These are phyloP conservation scores for Citrullus colocynthis DNA, from an alignment of 306 rosid species.

Conservation along the genomic window DNA sequence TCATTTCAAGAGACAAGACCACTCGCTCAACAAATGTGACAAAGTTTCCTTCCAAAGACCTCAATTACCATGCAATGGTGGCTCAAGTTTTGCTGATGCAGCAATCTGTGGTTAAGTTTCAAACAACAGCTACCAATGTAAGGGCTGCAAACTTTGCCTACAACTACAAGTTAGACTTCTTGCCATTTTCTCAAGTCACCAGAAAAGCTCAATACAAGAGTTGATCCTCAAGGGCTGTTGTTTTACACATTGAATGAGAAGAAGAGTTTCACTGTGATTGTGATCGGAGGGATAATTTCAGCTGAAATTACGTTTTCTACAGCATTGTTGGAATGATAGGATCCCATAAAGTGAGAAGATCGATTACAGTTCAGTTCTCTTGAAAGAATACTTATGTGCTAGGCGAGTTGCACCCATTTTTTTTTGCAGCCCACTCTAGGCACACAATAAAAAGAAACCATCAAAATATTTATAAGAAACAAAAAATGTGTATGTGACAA, in stretches of 20 bases:
- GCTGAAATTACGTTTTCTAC: background rate
- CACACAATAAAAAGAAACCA: too few species aligned
- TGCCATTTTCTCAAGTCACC: background rate
- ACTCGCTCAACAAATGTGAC: background rate
- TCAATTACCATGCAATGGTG: conserved; percentile 21
- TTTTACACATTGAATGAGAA: conserved; percentile 22
- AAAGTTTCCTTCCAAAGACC: conserved; percentile 6
- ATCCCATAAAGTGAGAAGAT: conserved; percentile 21
- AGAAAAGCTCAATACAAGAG: background rate
- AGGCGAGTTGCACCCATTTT: too few species aligned
- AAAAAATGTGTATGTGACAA: too few species aligned
- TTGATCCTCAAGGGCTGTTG: conserved; percentile 16
- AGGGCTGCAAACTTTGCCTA: conserved; percentile 19
- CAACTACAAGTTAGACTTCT: conserved; percentile 1
- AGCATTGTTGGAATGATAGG: conserved; percentile 24
- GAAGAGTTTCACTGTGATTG: conserved; percentile 17
- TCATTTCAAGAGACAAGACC: conserved; percentile 10
- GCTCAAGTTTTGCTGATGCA: background rate
- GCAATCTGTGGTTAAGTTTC: background rate
- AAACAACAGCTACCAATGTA: background rate
- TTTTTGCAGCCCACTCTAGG: too few species aligned
- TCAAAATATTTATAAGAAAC: too few species aligned
- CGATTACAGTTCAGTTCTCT: conserved; percentile 2
- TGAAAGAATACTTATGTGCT: too few species aligned
- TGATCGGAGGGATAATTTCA: background rate